phyloP scores from a whole-genome alignment of 805 yeast species.

The Candida chilensis region DNA sequence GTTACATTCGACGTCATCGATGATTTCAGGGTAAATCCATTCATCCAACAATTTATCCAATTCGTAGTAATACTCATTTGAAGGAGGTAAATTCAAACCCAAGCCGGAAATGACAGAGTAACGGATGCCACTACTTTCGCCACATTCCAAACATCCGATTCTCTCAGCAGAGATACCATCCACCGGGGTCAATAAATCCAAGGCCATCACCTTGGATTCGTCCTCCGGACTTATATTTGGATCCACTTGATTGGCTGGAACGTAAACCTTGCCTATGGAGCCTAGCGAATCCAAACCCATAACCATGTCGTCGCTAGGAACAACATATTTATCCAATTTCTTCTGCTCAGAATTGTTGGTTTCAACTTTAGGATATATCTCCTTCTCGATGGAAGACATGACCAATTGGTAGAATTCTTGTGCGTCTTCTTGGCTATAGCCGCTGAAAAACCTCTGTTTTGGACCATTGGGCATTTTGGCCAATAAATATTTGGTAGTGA shows the following conservation, averaged over 20 bases:
- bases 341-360: slow-evolving; percentile 15
- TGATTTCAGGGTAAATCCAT: slow-evolving; percentile 75
- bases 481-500: slow-evolving; percentile 50
- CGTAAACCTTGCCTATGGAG: slow-evolving; percentile 51
- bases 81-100: slow-evolving; percentile 56
- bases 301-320: slow-evolving; percentile 14
- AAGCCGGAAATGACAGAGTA: slow-evolving; percentile 71
- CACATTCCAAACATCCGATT: slow-evolving; percentile 85
- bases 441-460: slow-evolving; percentile 64
- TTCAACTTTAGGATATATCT: slow-evolving; percentile 23
- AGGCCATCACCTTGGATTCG: slow-evolving; percentile 35
- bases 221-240: slow-evolving; percentile 43
- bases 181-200: slow-evolving; percentile 72
- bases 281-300: slow-evolving; percentile 40
- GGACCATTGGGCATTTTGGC: slow-evolving; percentile 73
- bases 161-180: slow-evolving; percentile 87
- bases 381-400: slow-evolving; percentile 57
- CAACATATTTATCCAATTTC: slow-evolving; percentile 5
- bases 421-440: slow-evolving; percentile 94
- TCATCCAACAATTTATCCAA: slow-evolving; percentile 48
- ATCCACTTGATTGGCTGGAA: slow-evolving; percentile 72
- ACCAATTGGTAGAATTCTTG: slow-evolving; percentile 89
- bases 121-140: slow-evolving; percentile 89
- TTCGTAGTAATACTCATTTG: slow-evolving; percentile 18
- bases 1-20: slow-evolving; percentile 91